phyloP scores from a whole-genome alignment of 2,329 filamentous ascomycete genomes.

The Stagonosporopsis cucurbitacearum region DNA sequence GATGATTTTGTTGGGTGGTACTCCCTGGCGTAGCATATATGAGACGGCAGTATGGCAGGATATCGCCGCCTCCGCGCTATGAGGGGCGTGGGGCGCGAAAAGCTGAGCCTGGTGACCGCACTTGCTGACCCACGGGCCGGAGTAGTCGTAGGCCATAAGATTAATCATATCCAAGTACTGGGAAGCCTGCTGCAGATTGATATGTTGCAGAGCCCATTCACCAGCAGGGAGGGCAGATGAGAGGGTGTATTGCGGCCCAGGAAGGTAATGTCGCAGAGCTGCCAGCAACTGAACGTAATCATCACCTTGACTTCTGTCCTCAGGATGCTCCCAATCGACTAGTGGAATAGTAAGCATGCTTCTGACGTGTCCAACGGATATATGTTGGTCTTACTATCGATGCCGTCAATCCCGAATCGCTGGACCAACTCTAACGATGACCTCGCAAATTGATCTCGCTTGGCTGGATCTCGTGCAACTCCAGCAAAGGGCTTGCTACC shows the following conservation, averaged over 20 bases:
- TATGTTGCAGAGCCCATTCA: constrained; percentile 69
- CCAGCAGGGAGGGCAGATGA: constrained; percentile 75
- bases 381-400: constrained; percentile 69
- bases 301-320: constrained; percentile 67
- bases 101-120: constrained; percentile 80
- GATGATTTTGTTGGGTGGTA: constrained; percentile 74
- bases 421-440: constrained; percentile 72
- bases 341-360: constrained; percentile 23
- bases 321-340: constrained; percentile 86
- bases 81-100: constrained; percentile 61
- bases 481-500: constrained; percentile 71
- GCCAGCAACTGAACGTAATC: constrained; percentile 75
- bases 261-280: constrained; percentile 70
- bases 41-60: constrained; percentile 72
- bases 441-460: constrained; percentile 72
- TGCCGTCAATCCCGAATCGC: constrained; percentile 73
- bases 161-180: constrained; percentile 77
- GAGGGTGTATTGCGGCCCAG: constrained; percentile 71
- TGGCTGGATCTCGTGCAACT: constrained; percentile 66
- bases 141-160: constrained; percentile 82
- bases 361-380: background rate
- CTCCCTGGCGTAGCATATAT: constrained; percentile 69
- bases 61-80: constrained; percentile 61
- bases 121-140: constrained; percentile 70
- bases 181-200: constrained; percentile 69